phyloP scores from a whole-genome alignment of 257 asterid genomes.

The Orobanche coerulescens region DNA sequence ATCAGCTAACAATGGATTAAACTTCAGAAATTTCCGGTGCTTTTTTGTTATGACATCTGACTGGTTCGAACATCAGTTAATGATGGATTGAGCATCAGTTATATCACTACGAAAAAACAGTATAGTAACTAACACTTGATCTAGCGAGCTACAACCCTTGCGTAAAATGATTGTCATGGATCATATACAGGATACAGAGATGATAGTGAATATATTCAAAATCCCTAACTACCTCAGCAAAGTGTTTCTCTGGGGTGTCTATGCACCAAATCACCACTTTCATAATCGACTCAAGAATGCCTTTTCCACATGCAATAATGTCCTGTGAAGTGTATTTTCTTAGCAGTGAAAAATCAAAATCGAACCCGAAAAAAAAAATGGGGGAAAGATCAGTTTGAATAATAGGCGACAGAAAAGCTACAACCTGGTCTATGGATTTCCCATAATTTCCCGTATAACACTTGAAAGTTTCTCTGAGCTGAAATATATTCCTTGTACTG shows the following conservation, averaged over 20 bases:
- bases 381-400: neutral
- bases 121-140: too few relatives aligned
- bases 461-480: constrained; percentile 63
- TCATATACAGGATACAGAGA: neutral
- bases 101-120: too few relatives aligned
- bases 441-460: constrained; percentile 48
- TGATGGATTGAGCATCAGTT: too few relatives aligned
- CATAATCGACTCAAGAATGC: constrained; percentile 40
- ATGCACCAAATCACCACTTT: constrained; percentile 63
- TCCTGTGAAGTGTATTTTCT: constrained; percentile 35
- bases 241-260: constrained; percentile 67
- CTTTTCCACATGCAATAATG: constrained; percentile 44
- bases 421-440: constrained; percentile 53
- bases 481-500: constrained; percentile 51
- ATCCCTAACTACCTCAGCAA: constrained; percentile 54
- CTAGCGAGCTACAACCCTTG: too few relatives aligned
- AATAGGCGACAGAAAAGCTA: neutral
- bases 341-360: neutral
- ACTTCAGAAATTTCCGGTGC: too few relatives aligned
- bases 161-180: too few relatives aligned
- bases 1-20: too few relatives aligned
- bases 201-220: too few relatives aligned
- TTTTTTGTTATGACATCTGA: too few relatives aligned
- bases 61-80: too few relatives aligned
- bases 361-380: neutral